Conservation (phyloP, 345 rosid species). For the Erucastrum elatum region DNA sequence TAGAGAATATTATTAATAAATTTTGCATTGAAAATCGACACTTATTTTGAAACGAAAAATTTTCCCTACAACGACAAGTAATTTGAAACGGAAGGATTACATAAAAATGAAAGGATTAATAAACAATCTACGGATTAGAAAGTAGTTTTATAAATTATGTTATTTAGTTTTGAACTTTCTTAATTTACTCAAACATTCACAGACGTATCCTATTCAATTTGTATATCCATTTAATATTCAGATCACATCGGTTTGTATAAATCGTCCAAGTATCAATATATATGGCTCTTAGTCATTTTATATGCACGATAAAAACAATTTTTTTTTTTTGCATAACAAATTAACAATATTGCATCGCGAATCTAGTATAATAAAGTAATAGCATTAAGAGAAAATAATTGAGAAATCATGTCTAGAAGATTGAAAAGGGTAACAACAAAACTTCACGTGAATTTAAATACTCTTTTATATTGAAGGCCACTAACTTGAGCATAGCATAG, state of each 20-base stretch:
- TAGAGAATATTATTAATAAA: too few species aligned
- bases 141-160: neutral
- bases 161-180: neutral
- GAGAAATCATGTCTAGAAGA: neutral
- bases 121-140: too few species aligned
- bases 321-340: too few species aligned
- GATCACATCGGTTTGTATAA: neutral
- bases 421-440: neutral
- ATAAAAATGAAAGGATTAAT: neutral
- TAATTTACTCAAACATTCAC: neutral
- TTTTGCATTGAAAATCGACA: too few species aligned
- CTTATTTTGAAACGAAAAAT: too few species aligned
- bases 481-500: neutral
- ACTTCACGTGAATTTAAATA: neutral
- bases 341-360: neutral
- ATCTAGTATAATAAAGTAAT: neutral
- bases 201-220: neutral
- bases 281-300: neutral
- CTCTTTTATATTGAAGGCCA: constrained; percentile 5
- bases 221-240: neutral
- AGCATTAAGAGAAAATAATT: neutral
- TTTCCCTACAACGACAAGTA: too few species aligned
- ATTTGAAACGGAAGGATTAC: too few species aligned
- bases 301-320: neutral
- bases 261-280: neutral